Conservation (phyloP, 805 yeast species). For the Ascoidea asiatica region DNA sequence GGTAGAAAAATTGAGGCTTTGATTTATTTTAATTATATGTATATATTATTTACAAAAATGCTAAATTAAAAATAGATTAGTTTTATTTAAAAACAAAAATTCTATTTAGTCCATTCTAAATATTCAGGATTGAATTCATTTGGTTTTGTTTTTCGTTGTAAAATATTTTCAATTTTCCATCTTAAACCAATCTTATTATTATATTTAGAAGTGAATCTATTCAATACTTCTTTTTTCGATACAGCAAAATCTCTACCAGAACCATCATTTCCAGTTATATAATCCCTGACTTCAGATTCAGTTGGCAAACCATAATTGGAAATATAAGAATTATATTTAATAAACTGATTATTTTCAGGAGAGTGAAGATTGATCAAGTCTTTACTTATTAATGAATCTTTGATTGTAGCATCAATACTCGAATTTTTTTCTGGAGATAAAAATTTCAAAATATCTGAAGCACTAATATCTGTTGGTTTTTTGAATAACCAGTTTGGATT, state of each 20-base stretch:
- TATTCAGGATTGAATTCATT: slow-evolving; percentile 9
- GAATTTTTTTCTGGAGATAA: slow-evolving; percentile 14
- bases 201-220: slow-evolving; percentile 41
- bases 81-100: too few species aligned
- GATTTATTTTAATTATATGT: too few species aligned
- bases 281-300: slow-evolving; percentile 47
- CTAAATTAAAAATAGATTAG: too few species aligned
- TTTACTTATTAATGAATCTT: too few species aligned
- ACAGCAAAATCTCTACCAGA: slow-evolving; percentile 54
- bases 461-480: slow-evolving; percentile 19
- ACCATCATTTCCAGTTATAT: slow-evolving; percentile 58
- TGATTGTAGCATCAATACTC: slow-evolving; percentile 22
- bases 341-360: slow-evolving; percentile 1
- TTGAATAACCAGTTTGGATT: slow-evolving; percentile 38
- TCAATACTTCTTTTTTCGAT: slow-evolving; percentile 52
- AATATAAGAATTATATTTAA: slow-evolving; percentile 26
- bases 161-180: slow-evolving; percentile 42
- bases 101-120: slow-evolving; percentile 6
- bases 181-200: slow-evolving; percentile 45
- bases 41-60: too few species aligned
- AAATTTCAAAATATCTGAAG: slow-evolving; percentile 19
- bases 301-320: slow-evolving; percentile 71
- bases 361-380: too few species aligned
- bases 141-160: slow-evolving; percentile 21
- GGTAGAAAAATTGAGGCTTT: too few species aligned